A percentile compares a stretch with the other conserved stretches of the same genome.
These are phyloP conservation scores for Malassezia yamatoensis DNA, from an alignment of 1,284 basidiomycete species.

Conservation along the genomic window DNA sequence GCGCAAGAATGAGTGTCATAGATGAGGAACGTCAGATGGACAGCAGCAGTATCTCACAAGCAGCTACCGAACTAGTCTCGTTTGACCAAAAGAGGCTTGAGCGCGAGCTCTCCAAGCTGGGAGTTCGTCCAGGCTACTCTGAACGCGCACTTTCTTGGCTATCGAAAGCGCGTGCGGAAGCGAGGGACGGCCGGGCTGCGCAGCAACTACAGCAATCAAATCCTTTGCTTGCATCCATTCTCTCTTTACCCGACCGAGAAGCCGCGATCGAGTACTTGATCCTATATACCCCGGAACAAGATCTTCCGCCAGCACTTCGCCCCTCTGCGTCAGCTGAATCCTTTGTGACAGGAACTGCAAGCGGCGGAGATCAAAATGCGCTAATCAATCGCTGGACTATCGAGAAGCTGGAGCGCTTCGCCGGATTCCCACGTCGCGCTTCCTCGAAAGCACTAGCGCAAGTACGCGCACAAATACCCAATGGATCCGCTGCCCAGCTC, in stretches of 20 bases:
- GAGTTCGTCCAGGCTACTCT: constrained; percentile 40
- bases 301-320: constrained; percentile 54
- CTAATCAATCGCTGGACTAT: constrained; percentile 70
- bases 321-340: constrained; percentile 58
- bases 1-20: constrained; percentile 54
- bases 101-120: constrained; percentile 31
- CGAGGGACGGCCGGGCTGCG: constrained; percentile 14
- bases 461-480: constrained; percentile 1
- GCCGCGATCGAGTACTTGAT: constrained; percentile 67
- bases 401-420: constrained; percentile 70
- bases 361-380: constrained; percentile 52
- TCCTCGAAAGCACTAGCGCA: constrained; percentile 56
- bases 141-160: constrained; percentile 35
- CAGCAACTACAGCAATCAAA: constrained; percentile 16
- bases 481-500: constrained; percentile 2
- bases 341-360: constrained; percentile 56
- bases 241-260: constrained; percentile 50
- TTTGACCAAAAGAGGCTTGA: constrained; percentile 24
- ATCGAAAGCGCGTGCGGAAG: constrained; percentile 22
- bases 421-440: constrained; percentile 67
- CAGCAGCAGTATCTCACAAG: background rate
- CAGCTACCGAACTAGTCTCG: constrained; percentile 9
- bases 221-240: constrained; percentile 31
- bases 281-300: constrained; percentile 66
- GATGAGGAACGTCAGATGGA: constrained; percentile 26